Evolutionary conservation across 768 basidiomycete species (phyloP).

Genomic region (Termitomyces heimii): DNA sequence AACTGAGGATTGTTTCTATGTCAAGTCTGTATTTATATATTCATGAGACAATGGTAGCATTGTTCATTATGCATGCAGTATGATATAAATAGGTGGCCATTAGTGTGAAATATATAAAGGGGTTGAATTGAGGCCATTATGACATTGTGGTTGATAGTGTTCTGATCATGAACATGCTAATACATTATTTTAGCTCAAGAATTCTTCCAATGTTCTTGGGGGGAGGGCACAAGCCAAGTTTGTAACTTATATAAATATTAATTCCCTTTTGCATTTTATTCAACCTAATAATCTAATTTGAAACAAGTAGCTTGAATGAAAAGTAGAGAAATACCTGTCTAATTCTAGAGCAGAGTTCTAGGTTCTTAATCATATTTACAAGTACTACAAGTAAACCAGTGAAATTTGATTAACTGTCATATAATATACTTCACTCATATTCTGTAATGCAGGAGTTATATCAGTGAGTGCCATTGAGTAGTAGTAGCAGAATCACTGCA

Average conservation of each 20-base stretch:
- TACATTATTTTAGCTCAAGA: not conserved
- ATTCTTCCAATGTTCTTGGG: not conserved
- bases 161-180: no score
- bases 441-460: not conserved
- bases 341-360: not conserved
- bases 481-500: no score
- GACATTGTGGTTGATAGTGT: no score
- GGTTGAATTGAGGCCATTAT: no score
- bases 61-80: no score
- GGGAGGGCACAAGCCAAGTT: not conserved
- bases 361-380: not conserved
- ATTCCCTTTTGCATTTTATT: slow-evolving; percentile 1
- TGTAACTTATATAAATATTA: not conserved
- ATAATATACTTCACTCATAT: not conserved
- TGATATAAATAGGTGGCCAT: no score
- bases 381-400: no score
- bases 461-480: not conserved
- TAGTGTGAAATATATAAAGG: no score
- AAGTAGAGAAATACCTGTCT: not conserved
- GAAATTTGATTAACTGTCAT: not conserved
- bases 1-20: no score
- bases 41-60: no score
- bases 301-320: not conserved
- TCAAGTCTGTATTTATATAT: no score
- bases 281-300: no score